phyloP scores from a whole-genome alignment of 805 yeast species.

The Candida sonorensis region DNA sequence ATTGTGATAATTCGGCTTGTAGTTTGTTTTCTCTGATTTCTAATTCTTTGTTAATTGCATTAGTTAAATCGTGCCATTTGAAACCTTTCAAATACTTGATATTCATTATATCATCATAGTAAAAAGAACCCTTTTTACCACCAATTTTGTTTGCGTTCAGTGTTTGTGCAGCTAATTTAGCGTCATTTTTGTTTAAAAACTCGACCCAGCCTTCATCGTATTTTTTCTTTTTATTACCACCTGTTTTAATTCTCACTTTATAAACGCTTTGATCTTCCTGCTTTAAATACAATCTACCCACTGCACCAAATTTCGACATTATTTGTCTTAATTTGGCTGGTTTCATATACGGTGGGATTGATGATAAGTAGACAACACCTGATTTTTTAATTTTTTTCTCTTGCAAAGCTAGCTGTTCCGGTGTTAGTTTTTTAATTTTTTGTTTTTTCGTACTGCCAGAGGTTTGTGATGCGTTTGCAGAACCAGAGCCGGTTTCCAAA shows the following conservation, averaged over 20 bases:
- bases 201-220: slow-evolving; percentile 98
- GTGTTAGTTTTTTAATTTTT: slow-evolving; percentile 49
- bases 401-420: slow-evolving; percentile 48
- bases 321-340: slow-evolving; percentile 85
- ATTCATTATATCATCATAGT: slow-evolving; percentile 90
- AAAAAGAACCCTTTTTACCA: slow-evolving; percentile 85
- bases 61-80: slow-evolving; percentile 93
- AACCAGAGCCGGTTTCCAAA: slow-evolving; percentile 10
- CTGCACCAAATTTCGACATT: slow-evolving; percentile 71
- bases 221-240: slow-evolving; percentile 86
- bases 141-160: slow-evolving; percentile 86
- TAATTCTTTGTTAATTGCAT: slow-evolving; percentile 84
- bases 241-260: slow-evolving; percentile 66
- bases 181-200: slow-evolving; percentile 74
- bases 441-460: no score
- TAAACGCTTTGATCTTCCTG: slow-evolving; percentile 72
- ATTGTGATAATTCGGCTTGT: slow-evolving; percentile 84
- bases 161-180: slow-evolving; percentile 80
- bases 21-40: slow-evolving; percentile 84
- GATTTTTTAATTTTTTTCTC: slow-evolving; percentile 56
- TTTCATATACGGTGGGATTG: slow-evolving; percentile 95
- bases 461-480: no score
- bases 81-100: slow-evolving; percentile 85
- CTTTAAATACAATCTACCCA: slow-evolving; percentile 80
- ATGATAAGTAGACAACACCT: slow-evolving; percentile 89